Base-by-base conservation (phyloP, 2,329 filamentous ascomycete genomes). In the Cladosporium colombiae region DNA sequence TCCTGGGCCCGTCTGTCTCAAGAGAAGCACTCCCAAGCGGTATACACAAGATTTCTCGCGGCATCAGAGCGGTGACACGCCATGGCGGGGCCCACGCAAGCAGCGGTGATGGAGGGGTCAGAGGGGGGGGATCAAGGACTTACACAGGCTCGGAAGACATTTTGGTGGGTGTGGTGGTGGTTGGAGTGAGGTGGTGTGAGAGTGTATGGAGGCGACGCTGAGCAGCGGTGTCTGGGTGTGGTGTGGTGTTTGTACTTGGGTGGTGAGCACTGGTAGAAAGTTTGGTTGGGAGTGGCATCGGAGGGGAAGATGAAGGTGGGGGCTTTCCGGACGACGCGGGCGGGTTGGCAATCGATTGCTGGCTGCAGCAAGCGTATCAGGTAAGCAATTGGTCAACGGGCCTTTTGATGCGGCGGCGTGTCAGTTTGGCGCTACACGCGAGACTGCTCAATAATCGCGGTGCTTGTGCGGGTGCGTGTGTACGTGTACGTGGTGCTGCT, bases 131-230 rank as follows among this genome's bases (percentile, higher is more conserved):
- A 40, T n/a, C 40, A 61, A 33, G 57, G 11, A 73, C 72, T 73
- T 71, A 74, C 73, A 73, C 72, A 68, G 71, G 70, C 69, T 74
- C 71, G 57, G 69, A 67, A 66, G 70, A 71, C 72, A 74, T 74
- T 65, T 60, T 73, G 69, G 66, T 64, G 62, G 68, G n/a, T 52
- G 53, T 37, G 31, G 18, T 57, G 31, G 29, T 44, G 68, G 55
- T 33, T 21, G 52, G n/a, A 31, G 62, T 49, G 62, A 64, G 13
- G 33, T 64, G 62, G 11, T 64, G 62, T 50, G 62, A 50, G 29
- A 64, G 37, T 16, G 53, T 46, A 27, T 64, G 52, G 21, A 64
- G 62, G 27, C 62, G 62, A 33, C 40, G 62, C 40, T 64, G 62
- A 13, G 53, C 62, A 27, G 57, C n/a, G 25, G 33, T 29, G 50